Evolutionary conservation across 441 rosid species (phyloP).

Genomic region (Eutrema salsugineum): DNA sequence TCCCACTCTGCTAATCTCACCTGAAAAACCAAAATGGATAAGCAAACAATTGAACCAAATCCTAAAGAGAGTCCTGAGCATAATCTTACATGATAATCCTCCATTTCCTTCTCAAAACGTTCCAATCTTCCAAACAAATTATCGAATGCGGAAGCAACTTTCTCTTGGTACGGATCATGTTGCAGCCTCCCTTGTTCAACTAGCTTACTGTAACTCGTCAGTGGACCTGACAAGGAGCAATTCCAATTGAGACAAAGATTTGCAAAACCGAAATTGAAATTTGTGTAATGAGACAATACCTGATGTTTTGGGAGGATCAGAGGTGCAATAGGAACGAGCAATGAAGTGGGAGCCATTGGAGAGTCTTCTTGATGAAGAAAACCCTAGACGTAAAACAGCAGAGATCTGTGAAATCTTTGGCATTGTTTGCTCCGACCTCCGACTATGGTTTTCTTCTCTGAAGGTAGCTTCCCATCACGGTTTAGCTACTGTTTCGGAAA

Average conservation of each 20-base stretch:
- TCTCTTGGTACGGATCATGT: conserved; percentile 77
- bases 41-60: neutral
- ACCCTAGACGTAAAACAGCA: conserved; percentile 25
- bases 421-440: conserved; percentile 18
- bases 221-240: conserved; percentile 40
- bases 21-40: conserved; percentile 34
- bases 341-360: conserved; percentile 17
- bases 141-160: conserved; percentile 60
- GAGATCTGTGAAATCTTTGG: conserved; percentile 37
- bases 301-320: conserved; percentile 34
- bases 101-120: conserved; percentile 81
- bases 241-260: neutral
- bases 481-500: conserved; percentile 1
- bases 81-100: conserved; percentile 62
- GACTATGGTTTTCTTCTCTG: neutral
- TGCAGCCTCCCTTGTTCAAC: conserved; percentile 72
- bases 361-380: conserved; percentile 17
- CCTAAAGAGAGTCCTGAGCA: neutral
- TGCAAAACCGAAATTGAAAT: neutral
- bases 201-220: conserved; percentile 49
- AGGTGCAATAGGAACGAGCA: conserved; percentile 38
- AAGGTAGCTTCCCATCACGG: neutral
- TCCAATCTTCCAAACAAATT: conserved; percentile 68
- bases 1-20: conserved; percentile 75
- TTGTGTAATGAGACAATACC: conserved; percentile 31